phyloP scores from a whole-genome alignment of 2,329 filamentous ascomycete species.

The Colletotrichum trifolii region DNA sequence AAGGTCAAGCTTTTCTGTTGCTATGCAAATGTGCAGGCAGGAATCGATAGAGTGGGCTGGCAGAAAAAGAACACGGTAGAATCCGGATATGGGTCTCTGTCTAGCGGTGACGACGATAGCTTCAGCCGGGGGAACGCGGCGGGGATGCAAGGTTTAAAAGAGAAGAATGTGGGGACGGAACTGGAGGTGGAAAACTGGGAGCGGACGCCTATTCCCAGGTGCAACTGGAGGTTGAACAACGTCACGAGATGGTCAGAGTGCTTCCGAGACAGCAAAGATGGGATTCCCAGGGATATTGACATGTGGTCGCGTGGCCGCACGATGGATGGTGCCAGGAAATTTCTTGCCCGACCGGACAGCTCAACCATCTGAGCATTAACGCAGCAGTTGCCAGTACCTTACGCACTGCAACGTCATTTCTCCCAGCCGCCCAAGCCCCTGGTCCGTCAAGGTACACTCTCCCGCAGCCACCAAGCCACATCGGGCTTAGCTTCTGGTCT shows the following conservation, averaged over 20 bases:
- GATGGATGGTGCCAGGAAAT: conserved; percentile 15
- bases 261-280: conserved; percentile 14
- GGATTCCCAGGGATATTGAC: conserved; percentile 25
- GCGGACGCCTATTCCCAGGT: not conserved
- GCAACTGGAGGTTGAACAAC: not conserved
- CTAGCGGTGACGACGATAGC: conserved; percentile 35
- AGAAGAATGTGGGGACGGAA: not conserved
- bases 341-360: conserved; percentile 29
- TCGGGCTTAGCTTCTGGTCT: not conserved
- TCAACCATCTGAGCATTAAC: conserved; percentile 8
- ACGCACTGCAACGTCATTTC: conserved; percentile 15
- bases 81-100: conserved; percentile 23
- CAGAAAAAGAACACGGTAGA: conserved; percentile 24
- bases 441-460: not conserved
- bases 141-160: conserved; percentile 2
- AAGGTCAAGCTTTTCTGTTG: conserved; percentile 17
- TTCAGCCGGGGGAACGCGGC: conserved; percentile 25
- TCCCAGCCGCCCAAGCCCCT: conserved; percentile 8
- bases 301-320: conserved; percentile 32
- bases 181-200: not conserved
- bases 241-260: conserved; percentile 15
- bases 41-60: conserved; percentile 19
- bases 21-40: conserved; percentile 13
- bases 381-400: not conserved
- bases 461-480: not conserved